These are phyloP conservation scores for Russula dissimulans DNA, from an alignment of 768 basidiomycete species.

Conservation along the genomic window DNA sequence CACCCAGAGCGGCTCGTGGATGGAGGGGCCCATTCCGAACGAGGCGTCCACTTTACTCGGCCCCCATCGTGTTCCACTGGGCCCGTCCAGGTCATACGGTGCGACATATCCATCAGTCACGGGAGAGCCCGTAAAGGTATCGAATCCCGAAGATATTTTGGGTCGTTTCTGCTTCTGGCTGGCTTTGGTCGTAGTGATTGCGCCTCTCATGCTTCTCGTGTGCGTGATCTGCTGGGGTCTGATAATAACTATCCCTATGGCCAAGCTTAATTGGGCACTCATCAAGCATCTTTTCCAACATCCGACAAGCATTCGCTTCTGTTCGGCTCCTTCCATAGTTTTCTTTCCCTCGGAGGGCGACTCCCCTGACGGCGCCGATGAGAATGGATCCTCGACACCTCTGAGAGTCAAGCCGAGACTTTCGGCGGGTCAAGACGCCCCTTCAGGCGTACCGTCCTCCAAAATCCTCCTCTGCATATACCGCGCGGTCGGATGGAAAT, in stretches of 20 bases:
- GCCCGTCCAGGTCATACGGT: conserved; percentile 56
- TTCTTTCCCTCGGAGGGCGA: conserved; percentile 36
- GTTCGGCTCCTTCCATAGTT: conserved; percentile 71
- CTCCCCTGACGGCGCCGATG: conserved; percentile 25
- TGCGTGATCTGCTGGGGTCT: conserved; percentile 93
- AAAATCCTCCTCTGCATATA: conserved; percentile 94
- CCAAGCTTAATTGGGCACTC: conserved; percentile 92
- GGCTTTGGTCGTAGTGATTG: conserved; percentile 63
- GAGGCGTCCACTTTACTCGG: conserved; percentile 44
- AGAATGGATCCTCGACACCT: conserved; percentile 30
- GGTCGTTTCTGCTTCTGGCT: conserved; percentile 81
- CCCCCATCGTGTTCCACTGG: conserved; percentile 31
- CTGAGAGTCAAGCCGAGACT: conserved; percentile 66
- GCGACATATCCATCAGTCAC: conserved; percentile 36
- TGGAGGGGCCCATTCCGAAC: conserved; percentile 26
- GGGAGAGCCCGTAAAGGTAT: conserved; percentile 9
- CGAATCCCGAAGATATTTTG: conserved; percentile 38
- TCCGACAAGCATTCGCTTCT: conserved; percentile 85
- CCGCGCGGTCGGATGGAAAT: conserved; percentile 78
- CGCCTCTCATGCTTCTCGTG: conserved; percentile 80
- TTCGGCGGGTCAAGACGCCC: conserved; percentile 83
- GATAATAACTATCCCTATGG: conserved; percentile 96
- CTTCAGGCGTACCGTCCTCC: conserved; percentile 68
- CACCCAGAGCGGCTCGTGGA: conserved; percentile 41
- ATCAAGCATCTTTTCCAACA: conserved; percentile 70